A percentile compares a stretch with the other conserved stretches of the same genome.
These are phyloP conservation scores for Verticillium isaacii DNA, from an alignment of 2,329 filamentous ascomycete genomes.

Conservation along the genomic window DNA sequence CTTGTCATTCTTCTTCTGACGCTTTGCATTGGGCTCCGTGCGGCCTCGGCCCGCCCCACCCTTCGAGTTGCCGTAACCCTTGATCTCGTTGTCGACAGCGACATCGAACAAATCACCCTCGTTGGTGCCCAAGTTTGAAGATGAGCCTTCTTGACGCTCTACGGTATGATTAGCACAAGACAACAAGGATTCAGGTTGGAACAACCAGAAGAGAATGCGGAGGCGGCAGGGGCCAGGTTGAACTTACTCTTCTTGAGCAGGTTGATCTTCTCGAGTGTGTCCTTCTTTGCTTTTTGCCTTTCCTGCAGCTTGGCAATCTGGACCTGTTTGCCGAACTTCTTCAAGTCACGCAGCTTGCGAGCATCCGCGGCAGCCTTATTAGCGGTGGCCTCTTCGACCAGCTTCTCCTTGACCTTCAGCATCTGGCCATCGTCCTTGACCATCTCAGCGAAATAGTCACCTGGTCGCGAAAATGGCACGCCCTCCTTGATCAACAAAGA, in stretches of 20 bases:
- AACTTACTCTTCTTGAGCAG: constrained; percentile 87
- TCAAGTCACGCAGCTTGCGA: constrained; percentile 85
- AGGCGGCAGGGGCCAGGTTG: not conserved
- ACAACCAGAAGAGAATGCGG: constrained; percentile 14
- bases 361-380: constrained; percentile 94
- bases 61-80: constrained; percentile 38
- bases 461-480: constrained; percentile 79
- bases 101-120: constrained; percentile 92
- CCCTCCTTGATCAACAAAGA: constrained; percentile 74
- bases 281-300: constrained; percentile 84
- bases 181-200: not conserved
- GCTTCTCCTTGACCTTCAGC: constrained; percentile 90
- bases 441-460: constrained; percentile 99
- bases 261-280: constrained; percentile 94
- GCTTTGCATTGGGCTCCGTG: constrained; percentile 57
- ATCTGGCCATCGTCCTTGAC: constrained; percentile 98
- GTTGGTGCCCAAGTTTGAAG: constrained; percentile 57
- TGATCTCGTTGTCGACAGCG: constrained; percentile 66
- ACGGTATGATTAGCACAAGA: constrained; percentile 17
- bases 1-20: constrained; percentile 90
- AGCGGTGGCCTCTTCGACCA: constrained; percentile 83
- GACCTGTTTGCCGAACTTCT: constrained; percentile 99
- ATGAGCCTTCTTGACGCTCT: constrained; percentile 78
- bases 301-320: constrained; percentile 96
- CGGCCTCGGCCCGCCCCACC: constrained; percentile 33